These are phyloP conservation scores for Miscanthus lutarioriparius DNA, from an alignment of 176 grass and related monocot genomes.

Conservation along the genomic window DNA sequence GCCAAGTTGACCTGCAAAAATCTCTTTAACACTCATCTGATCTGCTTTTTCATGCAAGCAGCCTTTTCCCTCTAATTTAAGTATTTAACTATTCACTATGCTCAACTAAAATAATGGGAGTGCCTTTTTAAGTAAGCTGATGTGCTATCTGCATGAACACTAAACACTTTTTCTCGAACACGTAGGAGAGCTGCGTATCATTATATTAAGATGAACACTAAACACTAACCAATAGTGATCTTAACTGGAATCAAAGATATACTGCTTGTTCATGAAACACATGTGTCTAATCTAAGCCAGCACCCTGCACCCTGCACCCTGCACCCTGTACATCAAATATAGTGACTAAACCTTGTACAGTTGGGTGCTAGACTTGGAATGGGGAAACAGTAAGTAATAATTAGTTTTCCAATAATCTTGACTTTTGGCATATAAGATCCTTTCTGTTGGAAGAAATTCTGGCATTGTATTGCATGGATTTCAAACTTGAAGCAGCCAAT, in stretches of 20 bases:
- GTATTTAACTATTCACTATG: constrained; percentile 25
- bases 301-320: background rate
- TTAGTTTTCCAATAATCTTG: background rate
- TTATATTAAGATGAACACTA: too few species aligned
- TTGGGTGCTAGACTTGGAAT: constrained; percentile 14
- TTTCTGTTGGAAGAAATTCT: constrained; percentile 11
- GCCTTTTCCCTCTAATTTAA: constrained; percentile 10
- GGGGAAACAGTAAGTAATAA: background rate
- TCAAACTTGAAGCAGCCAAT: constrained; percentile 1
- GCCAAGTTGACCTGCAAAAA: background rate
- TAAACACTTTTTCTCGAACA: background rate
- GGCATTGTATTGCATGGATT: constrained; percentile 5
- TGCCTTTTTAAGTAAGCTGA: background rate
- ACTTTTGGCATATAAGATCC: background rate
- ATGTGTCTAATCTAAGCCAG: background rate
- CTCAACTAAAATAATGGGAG: background rate
- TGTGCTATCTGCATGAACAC: background rate
- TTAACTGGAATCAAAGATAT: background rate
- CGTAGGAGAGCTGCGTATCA: too few species aligned
- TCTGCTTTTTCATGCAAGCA: constrained; percentile 13
- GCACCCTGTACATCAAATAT: background rate
- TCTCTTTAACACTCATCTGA: background rate
- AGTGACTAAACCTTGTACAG: constrained; percentile 13
- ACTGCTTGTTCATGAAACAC: background rate
- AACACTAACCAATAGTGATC: background rate